Evolutionary conservation across 148 eudicot genomes (phyloP).

Genomic region (Camellia granthamiana): DNA sequence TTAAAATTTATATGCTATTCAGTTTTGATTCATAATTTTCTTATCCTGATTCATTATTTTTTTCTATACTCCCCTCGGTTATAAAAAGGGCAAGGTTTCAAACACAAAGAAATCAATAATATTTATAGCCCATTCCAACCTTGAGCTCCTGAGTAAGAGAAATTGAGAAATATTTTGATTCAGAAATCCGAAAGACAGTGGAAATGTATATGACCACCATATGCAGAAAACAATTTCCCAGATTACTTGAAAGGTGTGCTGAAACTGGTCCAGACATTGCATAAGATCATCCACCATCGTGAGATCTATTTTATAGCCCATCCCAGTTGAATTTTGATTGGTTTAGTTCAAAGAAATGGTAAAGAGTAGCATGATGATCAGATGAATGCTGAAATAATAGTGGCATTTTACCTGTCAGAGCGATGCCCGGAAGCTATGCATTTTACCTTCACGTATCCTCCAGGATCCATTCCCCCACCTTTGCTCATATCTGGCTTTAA

Average conservation of each 20-base stretch:
- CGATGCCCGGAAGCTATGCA: conserved; percentile 82
- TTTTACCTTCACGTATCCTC: conserved; percentile 95
- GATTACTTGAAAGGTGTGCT: not conserved
- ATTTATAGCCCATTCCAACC: too few relatives aligned
- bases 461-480: conserved; percentile 99
- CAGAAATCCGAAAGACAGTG: conserved; percentile 6
- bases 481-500: conserved; percentile 91
- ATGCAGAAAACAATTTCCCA: not conserved
- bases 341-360: not conserved
- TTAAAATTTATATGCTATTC: not conserved
- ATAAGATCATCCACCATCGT: not conserved
- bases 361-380: conserved; percentile 3
- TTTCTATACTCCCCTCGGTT: not conserved
- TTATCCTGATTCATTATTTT: not conserved
- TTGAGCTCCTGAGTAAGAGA: too few relatives aligned
- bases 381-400: not conserved
- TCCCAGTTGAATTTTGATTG: not conserved
- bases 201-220: not conserved
- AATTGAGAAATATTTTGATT: not conserved
- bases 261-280: not conserved
- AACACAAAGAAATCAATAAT: not conserved
- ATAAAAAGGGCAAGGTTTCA: not conserved
- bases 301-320: not conserved
- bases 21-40: not conserved
- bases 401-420: conserved; percentile 64